Conservation (phyloP, 306 rosid species). For the Calophaca sinica region DNA sequence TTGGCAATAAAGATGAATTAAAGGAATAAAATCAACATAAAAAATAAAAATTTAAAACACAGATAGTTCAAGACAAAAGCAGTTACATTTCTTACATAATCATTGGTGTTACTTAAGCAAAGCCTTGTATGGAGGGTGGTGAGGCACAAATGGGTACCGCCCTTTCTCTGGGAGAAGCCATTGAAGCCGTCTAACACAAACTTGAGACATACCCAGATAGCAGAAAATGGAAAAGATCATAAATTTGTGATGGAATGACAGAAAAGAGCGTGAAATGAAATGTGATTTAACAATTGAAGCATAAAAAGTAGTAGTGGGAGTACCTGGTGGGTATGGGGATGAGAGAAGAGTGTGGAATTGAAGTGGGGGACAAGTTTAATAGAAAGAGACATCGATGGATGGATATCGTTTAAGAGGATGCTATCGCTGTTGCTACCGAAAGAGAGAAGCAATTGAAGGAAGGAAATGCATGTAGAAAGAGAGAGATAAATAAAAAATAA, state of each 20-base stretch:
- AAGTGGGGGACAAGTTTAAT: conserved; percentile 34
- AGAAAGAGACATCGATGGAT: conserved; percentile 43
- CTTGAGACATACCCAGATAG: conserved; percentile 43
- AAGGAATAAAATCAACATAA: neutral
- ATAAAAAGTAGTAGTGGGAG: neutral
- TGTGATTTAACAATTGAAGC: neutral
- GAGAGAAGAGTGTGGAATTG: conserved; percentile 25
- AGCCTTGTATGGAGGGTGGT: conserved; percentile 25
- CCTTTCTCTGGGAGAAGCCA: conserved; percentile 36
- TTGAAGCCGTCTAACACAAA: conserved; percentile 28
- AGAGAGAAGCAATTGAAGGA: conserved; percentile 1
- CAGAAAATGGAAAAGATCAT: neutral
- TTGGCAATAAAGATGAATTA: too few species aligned
- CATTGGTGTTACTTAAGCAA: conserved; percentile 48
- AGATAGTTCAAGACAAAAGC: neutral
- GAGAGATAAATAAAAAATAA: neutral
- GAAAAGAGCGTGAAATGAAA: neutral
- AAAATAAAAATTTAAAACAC: neutral
- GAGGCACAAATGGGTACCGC: conserved; percentile 37
- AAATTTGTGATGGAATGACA: neutral
- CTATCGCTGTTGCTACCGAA: neutral
- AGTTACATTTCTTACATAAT: conserved; percentile 46
- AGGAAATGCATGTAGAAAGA: neutral
- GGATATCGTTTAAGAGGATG: neutral
- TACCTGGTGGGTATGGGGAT: conserved; percentile 49